These are phyloP conservation scores for Pythium aristosporum DNA, from an alignment of 352 stramenopile genomes.

Conservation along the genomic window DNA sequence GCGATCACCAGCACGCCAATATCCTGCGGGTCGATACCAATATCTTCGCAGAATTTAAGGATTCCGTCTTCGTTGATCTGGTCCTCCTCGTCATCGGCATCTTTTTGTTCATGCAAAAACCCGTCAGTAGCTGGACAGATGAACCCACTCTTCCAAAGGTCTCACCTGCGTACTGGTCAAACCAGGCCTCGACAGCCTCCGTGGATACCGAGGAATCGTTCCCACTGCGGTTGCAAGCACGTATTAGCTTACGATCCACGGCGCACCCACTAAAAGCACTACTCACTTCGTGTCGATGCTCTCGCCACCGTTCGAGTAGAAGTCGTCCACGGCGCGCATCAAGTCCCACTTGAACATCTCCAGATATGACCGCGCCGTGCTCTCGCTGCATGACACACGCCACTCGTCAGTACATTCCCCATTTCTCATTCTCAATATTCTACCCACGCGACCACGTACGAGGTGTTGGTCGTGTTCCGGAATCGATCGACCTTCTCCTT, in stretches of 20 bases:
- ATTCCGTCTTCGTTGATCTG: constrained; percentile 49
- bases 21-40: constrained; percentile 42
- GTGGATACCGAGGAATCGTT: constrained; percentile 26
- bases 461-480: constrained; percentile 72
- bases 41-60: constrained; percentile 46
- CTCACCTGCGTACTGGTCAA: constrained; percentile 40
- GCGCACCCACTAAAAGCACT: background rate
- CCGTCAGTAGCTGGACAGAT: background rate
- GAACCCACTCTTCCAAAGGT: background rate
- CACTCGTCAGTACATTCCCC: background rate
- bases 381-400: constrained; percentile 37
- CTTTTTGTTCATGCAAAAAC: background rate
- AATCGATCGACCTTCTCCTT: constrained; percentile 73
- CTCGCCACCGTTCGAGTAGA: constrained; percentile 66
- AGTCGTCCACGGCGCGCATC: constrained; percentile 75
- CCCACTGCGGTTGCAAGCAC: background rate
- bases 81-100: constrained; percentile 38
- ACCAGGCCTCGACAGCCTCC: constrained; percentile 37
- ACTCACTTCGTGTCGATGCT: constrained; percentile 17
- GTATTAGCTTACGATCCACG: background rate
- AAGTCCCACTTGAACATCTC: constrained; percentile 82
- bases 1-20: constrained; percentile 81
- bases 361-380: constrained; percentile 65
- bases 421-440: background rate
- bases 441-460: constrained; percentile 33